Conservation (phyloP, 441 rosid genomes). For the Viola pubescens region DNA sequence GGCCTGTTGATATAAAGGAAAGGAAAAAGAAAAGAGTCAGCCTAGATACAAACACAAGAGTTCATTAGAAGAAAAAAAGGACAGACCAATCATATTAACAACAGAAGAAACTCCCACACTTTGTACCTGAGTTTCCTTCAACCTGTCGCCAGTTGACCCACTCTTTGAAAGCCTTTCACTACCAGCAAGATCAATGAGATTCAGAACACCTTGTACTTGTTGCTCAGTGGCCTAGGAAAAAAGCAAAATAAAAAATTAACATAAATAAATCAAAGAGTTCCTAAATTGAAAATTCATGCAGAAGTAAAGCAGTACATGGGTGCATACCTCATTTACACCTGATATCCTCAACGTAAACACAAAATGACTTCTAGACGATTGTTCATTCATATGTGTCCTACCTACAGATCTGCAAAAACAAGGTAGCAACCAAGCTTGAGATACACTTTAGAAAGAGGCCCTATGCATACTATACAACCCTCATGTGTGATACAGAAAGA, state of each 20-base stretch:
- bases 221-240: conserved; percentile 72
- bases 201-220: conserved; percentile 87
- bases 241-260: conserved; percentile 1
- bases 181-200: conserved; percentile 92
- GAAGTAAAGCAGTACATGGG: neutral
- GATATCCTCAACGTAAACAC: conserved; percentile 86
- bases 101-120: neutral
- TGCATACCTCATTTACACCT: conserved; percentile 77
- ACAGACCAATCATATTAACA: neutral
- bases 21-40: conserved; percentile 7
- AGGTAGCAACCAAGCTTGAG: neutral
- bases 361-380: conserved; percentile 94
- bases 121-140: conserved; percentile 89
- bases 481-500: neutral
- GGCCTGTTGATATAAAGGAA: conserved; percentile 40
- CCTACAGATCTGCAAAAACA: conserved; percentile 66
- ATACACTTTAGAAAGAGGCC: neutral
- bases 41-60: neutral
- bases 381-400: conserved; percentile 92
- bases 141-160: conserved; percentile 87
- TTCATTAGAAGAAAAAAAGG: neutral
- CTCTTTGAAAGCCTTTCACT: conserved; percentile 88
- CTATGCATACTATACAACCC: neutral
- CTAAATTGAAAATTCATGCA: neutral
- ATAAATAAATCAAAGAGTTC: neutral